Evolutionary conservation across 1,284 basidiomycete genomes (phyloP).

Genomic region (Fomitopsis betulina): DNA sequence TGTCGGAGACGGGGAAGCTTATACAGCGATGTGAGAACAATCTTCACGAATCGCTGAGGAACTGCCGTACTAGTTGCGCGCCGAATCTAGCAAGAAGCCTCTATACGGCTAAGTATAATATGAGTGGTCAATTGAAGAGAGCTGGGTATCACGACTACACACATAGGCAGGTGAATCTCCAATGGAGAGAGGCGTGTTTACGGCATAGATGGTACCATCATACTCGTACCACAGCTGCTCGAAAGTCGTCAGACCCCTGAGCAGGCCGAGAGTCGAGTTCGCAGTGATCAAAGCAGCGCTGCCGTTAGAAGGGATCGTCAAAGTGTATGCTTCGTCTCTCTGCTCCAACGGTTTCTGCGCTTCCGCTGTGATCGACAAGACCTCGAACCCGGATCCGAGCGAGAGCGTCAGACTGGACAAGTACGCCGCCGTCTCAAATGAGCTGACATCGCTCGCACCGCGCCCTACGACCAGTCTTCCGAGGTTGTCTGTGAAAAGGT

Average conservation of each 20-base stretch:
- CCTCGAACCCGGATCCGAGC: conserved; percentile 30
- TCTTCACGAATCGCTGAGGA: neutral
- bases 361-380: conserved; percentile 47
- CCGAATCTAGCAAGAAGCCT: conserved; percentile 80
- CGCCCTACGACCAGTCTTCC: conserved; percentile 45
- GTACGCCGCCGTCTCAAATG: conserved; percentile 27
- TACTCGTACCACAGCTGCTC: conserved; percentile 70
- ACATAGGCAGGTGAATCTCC: conserved; percentile 65
- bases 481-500: conserved; percentile 40
- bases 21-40: neutral
- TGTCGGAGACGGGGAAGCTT: conserved; percentile 63
- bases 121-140: neutral
- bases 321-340: conserved; percentile 63
- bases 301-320: conserved; percentile 61
- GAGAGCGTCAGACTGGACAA: conserved; percentile 36
- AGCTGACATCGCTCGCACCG: conserved; percentile 35
- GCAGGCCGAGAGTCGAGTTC: conserved; percentile 71
- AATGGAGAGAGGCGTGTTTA: conserved; percentile 57
- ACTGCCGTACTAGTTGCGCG: conserved; percentile 48
- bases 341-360: conserved; percentile 46
- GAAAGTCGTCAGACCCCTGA: conserved; percentile 82
- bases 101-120: conserved; percentile 54
- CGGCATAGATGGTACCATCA: conserved; percentile 45
- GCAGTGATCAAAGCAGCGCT: conserved; percentile 57
- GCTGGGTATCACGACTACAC: conserved; percentile 7